Evolutionary conservation across 495 filamentous ascomycete species (phyloP).

Genomic region (Talaromyces trachyspermus): DNA sequence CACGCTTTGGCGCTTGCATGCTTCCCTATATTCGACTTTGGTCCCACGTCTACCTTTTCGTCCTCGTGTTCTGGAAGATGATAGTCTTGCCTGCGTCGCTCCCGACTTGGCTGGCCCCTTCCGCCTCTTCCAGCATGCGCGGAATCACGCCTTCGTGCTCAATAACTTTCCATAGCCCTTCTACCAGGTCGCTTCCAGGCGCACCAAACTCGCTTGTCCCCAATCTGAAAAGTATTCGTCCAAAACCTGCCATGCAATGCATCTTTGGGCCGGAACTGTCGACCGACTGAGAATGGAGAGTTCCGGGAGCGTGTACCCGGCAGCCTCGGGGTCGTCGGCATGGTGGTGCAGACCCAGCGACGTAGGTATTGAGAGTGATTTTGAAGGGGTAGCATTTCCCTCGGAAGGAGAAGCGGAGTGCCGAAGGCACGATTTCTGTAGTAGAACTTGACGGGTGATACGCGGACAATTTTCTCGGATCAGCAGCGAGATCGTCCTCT

Average conservation of each 20-base stretch:
- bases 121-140: constrained; percentile 60
- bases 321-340: constrained; percentile 83
- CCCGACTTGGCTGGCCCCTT: no score
- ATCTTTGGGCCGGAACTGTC: constrained; percentile 76
- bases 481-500: constrained; percentile 46
- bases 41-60: constrained; percentile 16
- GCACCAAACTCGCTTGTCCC: constrained; percentile 72
- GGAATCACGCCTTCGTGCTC: constrained; percentile 69
- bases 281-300: constrained; percentile 76
- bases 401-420: constrained; percentile 81
- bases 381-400: constrained; percentile 73
- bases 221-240: constrained; percentile 74
- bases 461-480: constrained; percentile 38
- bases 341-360: constrained; percentile 87
- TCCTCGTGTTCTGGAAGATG: constrained; percentile 28
- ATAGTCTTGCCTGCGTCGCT: no score
- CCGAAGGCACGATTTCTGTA: constrained; percentile 60
- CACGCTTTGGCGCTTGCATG: constrained; percentile 65
- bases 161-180: constrained; percentile 70
- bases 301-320: constrained; percentile 90
- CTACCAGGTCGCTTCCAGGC: constrained; percentile 46
- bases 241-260: constrained; percentile 84
- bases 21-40: constrained; percentile 28
- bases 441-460: constrained; percentile 68
- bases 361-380: constrained; percentile 61